Conservation (phyloP, 2,329 filamentous ascomycete genomes). For the Nectriaceae sp. region DNA sequence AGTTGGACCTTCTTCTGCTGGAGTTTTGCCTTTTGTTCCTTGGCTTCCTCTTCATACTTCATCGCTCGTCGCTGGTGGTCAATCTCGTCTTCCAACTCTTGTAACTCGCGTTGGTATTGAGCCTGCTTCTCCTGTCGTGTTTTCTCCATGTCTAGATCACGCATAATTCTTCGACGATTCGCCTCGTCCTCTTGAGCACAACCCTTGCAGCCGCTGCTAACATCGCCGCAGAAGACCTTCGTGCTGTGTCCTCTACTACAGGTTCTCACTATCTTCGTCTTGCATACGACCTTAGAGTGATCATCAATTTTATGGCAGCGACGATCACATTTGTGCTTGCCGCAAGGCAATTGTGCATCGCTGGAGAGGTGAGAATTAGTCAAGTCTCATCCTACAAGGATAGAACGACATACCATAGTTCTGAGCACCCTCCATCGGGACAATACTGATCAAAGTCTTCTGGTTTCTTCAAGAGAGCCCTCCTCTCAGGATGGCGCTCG, state of each 20-base stretch:
- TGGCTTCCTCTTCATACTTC: slow-evolving; percentile 46
- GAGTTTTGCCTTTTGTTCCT: slow-evolving; percentile 45
- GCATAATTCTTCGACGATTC: slow-evolving; percentile 42
- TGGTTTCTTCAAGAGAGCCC: slow-evolving; percentile 46
- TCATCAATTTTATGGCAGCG: slow-evolving; percentile 64
- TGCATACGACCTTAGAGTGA: slow-evolving; percentile 51
- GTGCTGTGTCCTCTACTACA: slow-evolving; percentile 56
- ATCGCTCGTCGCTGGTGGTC: slow-evolving; percentile 45
- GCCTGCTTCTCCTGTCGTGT: slow-evolving; percentile 46
- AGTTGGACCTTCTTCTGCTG: slow-evolving; percentile 50
- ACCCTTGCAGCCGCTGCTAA: slow-evolving; percentile 43
- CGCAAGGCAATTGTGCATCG: slow-evolving; percentile 53
- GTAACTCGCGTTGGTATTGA: slow-evolving; percentile 46
- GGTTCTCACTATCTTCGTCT: slow-evolving; percentile 37
- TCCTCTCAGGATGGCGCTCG: slow-evolving; percentile 56
- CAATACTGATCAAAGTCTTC: slow-evolving; percentile 62
- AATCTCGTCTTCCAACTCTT: slow-evolving; percentile 56
- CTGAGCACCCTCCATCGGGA: slow-evolving; percentile 70
- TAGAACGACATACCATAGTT: slow-evolving; percentile 55
- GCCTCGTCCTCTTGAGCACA: slow-evolving; percentile 55
- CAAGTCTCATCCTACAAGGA: background rate
- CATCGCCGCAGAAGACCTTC: slow-evolving; percentile 47
- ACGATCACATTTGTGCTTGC: slow-evolving; percentile 57
- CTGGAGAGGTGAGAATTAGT: slow-evolving; percentile 35
- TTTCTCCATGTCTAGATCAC: slow-evolving; percentile 53